A percentile compares a stretch with the other conserved stretches of the same genome.
Evolutionary conservation across 1,284 basidiomycete species (phyloP).

Genomic region (Trametes sp.): DNA sequence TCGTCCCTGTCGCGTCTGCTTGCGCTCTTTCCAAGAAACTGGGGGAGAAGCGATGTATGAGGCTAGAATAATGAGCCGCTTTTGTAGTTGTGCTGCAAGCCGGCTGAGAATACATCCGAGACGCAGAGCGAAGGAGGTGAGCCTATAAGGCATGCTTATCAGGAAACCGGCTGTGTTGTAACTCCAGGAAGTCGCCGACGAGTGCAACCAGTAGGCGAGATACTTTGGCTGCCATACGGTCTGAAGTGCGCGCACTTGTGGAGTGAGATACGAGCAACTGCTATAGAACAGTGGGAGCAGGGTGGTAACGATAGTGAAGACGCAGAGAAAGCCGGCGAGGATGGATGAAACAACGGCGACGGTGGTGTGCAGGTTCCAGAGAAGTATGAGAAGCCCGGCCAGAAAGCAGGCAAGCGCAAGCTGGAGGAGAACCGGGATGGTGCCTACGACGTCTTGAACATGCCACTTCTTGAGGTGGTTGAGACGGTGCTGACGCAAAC

Average conservation of each 20-base stretch:
- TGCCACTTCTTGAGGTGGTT: constrained; percentile 11
- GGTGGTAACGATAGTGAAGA: background rate
- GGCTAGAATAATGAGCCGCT: background rate
- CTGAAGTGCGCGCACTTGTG: background rate
- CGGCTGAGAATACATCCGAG: background rate
- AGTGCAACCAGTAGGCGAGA: background rate
- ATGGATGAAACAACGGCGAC: background rate
- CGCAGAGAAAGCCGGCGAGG: background rate
- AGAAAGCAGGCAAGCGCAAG: constrained; percentile 13
- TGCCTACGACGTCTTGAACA: constrained; percentile 3
- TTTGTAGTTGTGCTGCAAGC: background rate
- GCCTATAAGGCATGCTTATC: background rate
- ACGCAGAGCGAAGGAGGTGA: background rate
- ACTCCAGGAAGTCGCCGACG: background rate
- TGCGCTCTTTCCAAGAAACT: background rate
- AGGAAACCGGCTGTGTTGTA: background rate
- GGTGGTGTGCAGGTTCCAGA: background rate
- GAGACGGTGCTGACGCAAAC: background rate
- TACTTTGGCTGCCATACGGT: background rate
- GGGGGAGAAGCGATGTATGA: background rate
- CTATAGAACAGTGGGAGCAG: background rate
- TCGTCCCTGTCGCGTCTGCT: background rate
- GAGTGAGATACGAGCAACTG: background rate
- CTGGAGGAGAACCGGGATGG: constrained; percentile 18
- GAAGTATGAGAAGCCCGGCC: constrained; percentile 9